These are phyloP conservation scores for Fusarium foetens DNA, from an alignment of 2,329 filamentous ascomycete genomes.

Conservation along the genomic window DNA sequence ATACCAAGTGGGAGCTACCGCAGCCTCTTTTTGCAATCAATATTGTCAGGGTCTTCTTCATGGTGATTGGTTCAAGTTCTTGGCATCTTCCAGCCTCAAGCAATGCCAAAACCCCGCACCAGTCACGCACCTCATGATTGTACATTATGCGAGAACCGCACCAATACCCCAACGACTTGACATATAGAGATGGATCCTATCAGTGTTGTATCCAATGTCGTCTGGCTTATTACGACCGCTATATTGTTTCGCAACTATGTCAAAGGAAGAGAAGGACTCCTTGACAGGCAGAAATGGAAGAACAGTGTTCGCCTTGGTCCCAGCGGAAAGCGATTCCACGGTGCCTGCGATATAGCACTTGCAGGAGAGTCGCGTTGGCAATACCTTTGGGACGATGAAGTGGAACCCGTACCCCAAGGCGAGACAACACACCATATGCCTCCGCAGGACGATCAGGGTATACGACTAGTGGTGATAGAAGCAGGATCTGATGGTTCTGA, in stretches of 20 bases:
- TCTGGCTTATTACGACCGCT: fast-evolving
- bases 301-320: neutral
- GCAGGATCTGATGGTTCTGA: fast-evolving
- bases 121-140: neutral
- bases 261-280: neutral
- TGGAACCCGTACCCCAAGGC: neutral
- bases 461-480: neutral
- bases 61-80: neutral
- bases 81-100: neutral
- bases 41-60: neutral
- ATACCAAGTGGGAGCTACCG: fast-evolving
- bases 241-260: fast-evolving
- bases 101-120: neutral
- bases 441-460: neutral
- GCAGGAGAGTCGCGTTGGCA: fast-evolving
- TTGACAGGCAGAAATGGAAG: neutral
- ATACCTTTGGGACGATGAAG: fast-evolving
- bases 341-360: neutral
- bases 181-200: neutral
- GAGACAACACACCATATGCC: neutral
- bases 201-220: fast-evolving
- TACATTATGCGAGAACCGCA: neutral
- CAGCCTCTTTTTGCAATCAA: neutral
- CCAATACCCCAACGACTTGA: fast-evolving
- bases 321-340: fast-evolving